Conservation (phyloP, 768 basidiomycete species). For the Pluteus cervinus region DNA sequence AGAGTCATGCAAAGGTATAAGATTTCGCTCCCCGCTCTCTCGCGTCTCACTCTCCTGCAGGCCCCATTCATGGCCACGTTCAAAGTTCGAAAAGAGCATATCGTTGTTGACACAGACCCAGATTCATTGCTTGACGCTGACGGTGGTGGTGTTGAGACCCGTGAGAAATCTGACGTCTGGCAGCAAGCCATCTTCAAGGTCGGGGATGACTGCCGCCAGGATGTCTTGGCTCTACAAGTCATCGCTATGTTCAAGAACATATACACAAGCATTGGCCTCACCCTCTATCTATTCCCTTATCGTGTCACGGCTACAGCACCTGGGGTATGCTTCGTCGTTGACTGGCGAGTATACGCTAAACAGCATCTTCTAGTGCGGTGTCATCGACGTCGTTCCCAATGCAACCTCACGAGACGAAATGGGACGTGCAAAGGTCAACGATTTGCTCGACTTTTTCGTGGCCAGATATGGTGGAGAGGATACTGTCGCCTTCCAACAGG, state of each 20-base stretch:
- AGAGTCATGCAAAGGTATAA: slow-evolving; percentile 91
- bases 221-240: slow-evolving; percentile 93
- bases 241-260: slow-evolving; percentile 99
- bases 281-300: slow-evolving; percentile 91
- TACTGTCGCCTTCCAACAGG: slow-evolving; percentile 84
- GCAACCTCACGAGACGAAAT: slow-evolving; percentile 98
- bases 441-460: slow-evolving; percentile 89
- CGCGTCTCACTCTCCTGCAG: slow-evolving; percentile 31
- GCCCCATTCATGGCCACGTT: slow-evolving; percentile 99
- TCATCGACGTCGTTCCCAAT: slow-evolving; percentile 97
- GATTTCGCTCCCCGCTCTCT: slow-evolving; percentile 3
- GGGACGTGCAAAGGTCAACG: slow-evolving; percentile 98
- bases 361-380: slow-evolving; percentile 66
- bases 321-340: slow-evolving; percentile 54
- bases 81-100: slow-evolving; percentile 86
- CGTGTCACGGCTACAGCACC: slow-evolving; percentile 96
- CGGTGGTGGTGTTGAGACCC: slow-evolving; percentile 50
- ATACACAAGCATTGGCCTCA: slow-evolving; percentile 83
- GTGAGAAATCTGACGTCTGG: slow-evolving; percentile 81
- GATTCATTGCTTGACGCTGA: slow-evolving; percentile 67
- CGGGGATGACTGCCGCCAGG: slow-evolving; percentile 97
- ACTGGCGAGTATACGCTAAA: not conserved
- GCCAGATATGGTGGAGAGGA: slow-evolving; percentile 91
- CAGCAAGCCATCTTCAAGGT: slow-evolving; percentile 99
- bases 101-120: slow-evolving; percentile 62